phyloP scores from a whole-genome alignment of 371 early-diverging fungal species.

The Mucor indicus region DNA sequence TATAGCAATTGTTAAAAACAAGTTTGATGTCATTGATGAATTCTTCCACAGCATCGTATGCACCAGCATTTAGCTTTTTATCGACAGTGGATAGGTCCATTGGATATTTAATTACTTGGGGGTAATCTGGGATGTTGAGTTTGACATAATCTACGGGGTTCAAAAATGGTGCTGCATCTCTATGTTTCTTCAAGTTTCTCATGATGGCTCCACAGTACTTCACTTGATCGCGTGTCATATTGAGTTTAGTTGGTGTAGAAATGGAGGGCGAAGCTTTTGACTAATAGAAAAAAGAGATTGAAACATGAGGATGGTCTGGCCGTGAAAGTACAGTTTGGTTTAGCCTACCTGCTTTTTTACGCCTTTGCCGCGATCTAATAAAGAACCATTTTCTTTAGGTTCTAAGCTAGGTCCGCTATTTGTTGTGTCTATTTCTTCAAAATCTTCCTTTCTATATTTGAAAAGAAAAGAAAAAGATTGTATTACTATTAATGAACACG shows the following conservation, averaged over 20 bases:
- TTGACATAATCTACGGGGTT: conserved; percentile 93
- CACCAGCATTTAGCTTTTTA: conserved; percentile 73
- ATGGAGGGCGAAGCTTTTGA: conserved; percentile 30
- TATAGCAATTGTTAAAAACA: conserved; percentile 85
- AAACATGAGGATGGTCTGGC: no score
- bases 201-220: conserved; percentile 78
- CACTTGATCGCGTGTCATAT: conserved; percentile 75
- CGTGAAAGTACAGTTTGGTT: no score
- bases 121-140: conserved; percentile 95
- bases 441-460: conserved; percentile 14
- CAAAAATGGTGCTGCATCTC: conserved; percentile 81
- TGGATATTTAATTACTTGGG: conserved; percentile 87
- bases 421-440: conserved; percentile 17
- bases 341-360: conserved; percentile 19
- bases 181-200: conserved; percentile 69
- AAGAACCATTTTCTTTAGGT: conserved; percentile 15
- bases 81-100: conserved; percentile 98
- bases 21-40: conserved; percentile 75
- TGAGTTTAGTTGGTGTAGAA: conserved; percentile 21
- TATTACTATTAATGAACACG: no score
- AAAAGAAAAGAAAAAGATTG: no score
- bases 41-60: conserved; percentile 64
- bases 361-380: conserved; percentile 20
- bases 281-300: no score
- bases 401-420: conserved; percentile 2